Evolutionary conservation across 371 early-diverging fungal species (phyloP), one percentile per base, ranked within the genome.

Genomic region (Mortierella sp.): DNA sequence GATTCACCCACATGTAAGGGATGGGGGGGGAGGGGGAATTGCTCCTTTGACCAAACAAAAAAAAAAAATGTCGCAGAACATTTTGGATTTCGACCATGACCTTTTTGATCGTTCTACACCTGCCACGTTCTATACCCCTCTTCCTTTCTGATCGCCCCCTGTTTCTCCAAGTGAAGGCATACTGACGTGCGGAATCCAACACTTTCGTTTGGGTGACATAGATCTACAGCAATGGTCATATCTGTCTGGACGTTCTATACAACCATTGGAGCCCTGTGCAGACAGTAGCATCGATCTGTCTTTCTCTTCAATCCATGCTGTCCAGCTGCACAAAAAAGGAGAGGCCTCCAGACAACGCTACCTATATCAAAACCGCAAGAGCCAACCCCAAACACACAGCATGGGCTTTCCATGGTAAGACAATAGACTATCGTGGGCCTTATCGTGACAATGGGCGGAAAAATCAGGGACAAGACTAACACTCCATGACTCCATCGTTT

Each of bases 231-330:
- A 96, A 97, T 80, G 97, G 96, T 23, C 95, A 96, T 67, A 95
- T 96, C 58, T 99, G 99, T 80, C 81, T 99, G 26, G 95, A 96
- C 63, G 97, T 98, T 51, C 86, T 98, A 30, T 97, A 96, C 81
- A 90, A 92, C 65, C 91, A 95, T 52, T 99, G 98, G 98, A 90
- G 91, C 23, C 98, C 98, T 1, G 98, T 97, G 0, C 89, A 97
- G 61, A 97, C 98, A 4, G 95, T 96, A 39, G 87, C 91, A 18
- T 89, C 95, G 26, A 93, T 99, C n/a, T 95, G 97, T 53, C 80
- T 98, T 54, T 94, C 95, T 0, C 93, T 99, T 48, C 89, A 91
- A 47, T 94, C 95, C 49, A 94, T 98, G 93, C 81, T 99, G 28
- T 93, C 94, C 26, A 90, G 92, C 72, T 93, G 93, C 73, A 85